These are phyloP conservation scores for Thielaviopsis ethacetica DNA, from an alignment of 2,329 filamentous ascomycete genomes.

Conservation along the genomic window DNA sequence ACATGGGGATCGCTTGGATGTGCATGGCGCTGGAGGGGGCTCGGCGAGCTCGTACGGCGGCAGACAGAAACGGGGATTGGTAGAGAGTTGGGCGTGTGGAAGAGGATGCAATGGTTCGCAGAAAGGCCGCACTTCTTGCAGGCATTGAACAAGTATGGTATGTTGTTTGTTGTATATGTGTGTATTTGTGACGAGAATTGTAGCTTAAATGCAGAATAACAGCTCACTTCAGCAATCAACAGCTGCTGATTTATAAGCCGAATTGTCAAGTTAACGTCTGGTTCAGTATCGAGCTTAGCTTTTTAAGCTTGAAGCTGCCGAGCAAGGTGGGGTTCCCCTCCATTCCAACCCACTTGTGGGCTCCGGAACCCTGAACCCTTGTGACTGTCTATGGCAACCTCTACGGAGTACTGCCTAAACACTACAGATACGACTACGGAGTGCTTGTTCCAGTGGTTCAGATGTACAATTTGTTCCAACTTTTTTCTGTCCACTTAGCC, in stretches of 20 bases:
- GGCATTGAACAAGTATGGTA: not conserved
- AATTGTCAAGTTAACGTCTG: not conserved
- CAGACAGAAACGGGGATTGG: not conserved
- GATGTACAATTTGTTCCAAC: too few relatives aligned
- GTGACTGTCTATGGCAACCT: not conserved
- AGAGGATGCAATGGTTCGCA: not conserved
- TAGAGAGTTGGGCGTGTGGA: not conserved
- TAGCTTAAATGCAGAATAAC: not conserved
- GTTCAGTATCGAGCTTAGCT: not conserved
- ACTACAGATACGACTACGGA: too few relatives aligned
- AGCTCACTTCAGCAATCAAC: not conserved
- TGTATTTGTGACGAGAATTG: not conserved
- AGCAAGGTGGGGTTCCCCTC: not conserved
- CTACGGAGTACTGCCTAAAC: too few relatives aligned
- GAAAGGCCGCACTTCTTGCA: not conserved
- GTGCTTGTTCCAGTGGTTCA: too few relatives aligned
- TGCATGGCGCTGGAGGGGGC: constrained; percentile 46
- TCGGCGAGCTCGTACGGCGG: too few relatives aligned
- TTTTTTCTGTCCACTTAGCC: too few relatives aligned
- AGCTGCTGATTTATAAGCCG: not conserved
- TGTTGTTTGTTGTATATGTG: not conserved
- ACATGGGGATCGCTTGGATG: constrained; percentile 80
- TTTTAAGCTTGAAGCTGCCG: not conserved
- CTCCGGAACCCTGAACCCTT: not conserved
- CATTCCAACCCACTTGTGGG: not conserved